A percentile compares a stretch with the other conserved stretches of the same genome.
Evolutionary conservation across 192 early-diverging fungal genomes (phyloP).

Genomic region (Rhizophlyctis rosea): DNA sequence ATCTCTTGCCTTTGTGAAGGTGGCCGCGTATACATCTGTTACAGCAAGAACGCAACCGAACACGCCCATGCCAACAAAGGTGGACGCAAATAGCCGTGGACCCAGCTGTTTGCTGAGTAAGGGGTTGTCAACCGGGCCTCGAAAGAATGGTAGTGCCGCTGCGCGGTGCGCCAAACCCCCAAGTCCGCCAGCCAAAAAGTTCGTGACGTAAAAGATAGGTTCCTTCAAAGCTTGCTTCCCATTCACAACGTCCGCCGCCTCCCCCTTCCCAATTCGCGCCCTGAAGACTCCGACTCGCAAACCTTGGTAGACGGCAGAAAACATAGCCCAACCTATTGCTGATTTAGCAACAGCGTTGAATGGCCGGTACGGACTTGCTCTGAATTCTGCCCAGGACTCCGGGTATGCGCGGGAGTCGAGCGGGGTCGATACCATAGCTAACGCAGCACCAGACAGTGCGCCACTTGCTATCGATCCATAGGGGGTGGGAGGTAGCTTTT

Average conservation of each 20-base stretch:
- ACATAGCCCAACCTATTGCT: slow-evolving; percentile 22
- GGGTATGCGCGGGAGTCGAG: slow-evolving; percentile 16
- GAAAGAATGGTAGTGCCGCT: slow-evolving; percentile 23
- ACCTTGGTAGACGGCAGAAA: slow-evolving; percentile 26
- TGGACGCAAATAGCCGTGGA: slow-evolving; percentile 12
- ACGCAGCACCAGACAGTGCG: slow-evolving; percentile 11
- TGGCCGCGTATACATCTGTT: slow-evolving; percentile 14
- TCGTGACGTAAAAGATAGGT: slow-evolving; percentile 19
- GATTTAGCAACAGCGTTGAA: slow-evolving; percentile 9
- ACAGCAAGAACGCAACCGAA: slow-evolving; percentile 15
- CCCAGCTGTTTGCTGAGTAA: slow-evolving; percentile 11
- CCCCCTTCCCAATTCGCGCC: slow-evolving; percentile 6
- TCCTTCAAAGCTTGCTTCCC: slow-evolving; percentile 17
- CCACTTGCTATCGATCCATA: slow-evolving; percentile 14
- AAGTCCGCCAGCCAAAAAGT: slow-evolving; percentile 24
- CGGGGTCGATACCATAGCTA: slow-evolving; percentile 10
- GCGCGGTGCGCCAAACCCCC: slow-evolving; percentile 28
- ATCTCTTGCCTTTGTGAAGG: no score
- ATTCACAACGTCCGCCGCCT: slow-evolving; percentile 4
- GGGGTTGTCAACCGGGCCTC: slow-evolving; percentile 26
- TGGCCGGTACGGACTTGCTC: slow-evolving; percentile 1
- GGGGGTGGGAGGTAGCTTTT: slow-evolving; percentile 12
- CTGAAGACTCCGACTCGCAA: slow-evolving; percentile 24
- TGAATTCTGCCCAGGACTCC: slow-evolving; percentile 21
- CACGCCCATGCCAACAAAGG: slow-evolving; percentile 25